Evolutionary conservation across 1,284 basidiomycete species (phyloP).

Genomic region (Boletus mariae): DNA sequence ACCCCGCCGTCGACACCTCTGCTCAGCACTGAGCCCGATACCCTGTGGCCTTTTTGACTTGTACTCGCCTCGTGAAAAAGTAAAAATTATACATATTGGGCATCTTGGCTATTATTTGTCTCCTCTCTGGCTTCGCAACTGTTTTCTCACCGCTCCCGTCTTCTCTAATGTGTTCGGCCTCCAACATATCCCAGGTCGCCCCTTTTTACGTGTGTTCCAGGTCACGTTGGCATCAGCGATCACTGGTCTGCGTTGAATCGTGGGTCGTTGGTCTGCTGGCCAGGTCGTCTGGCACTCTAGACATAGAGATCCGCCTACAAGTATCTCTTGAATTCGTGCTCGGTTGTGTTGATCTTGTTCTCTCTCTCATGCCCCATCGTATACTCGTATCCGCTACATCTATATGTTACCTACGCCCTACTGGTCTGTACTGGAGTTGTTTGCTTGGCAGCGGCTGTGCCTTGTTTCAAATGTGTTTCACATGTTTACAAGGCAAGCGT

Average conservation of each 20-base stretch:
- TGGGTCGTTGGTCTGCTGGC: conserved; percentile 1
- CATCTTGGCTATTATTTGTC: conserved; percentile 26
- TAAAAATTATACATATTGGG: conserved; percentile 38
- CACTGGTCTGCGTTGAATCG: neutral
- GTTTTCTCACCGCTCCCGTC: conserved; percentile 4
- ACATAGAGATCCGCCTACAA: conserved; percentile 16
- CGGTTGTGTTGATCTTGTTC: conserved; percentile 25
- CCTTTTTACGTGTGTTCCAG: neutral
- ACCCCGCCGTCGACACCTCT: conserved; percentile 14
- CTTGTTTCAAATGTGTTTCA: neutral
- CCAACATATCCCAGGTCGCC: conserved; percentile 35
- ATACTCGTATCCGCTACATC: conserved; percentile 23
- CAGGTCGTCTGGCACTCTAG: conserved; percentile 13
- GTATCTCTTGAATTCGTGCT: conserved; percentile 3
- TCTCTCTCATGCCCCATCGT: conserved; percentile 6
- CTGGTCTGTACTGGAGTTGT: conserved; percentile 2
- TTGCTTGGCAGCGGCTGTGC: neutral
- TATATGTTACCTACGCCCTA: conserved; percentile 25
- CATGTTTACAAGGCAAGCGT: neutral
- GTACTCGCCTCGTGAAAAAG: conserved; percentile 19
- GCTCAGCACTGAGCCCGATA: conserved; percentile 25
- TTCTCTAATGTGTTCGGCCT: conserved; percentile 25
- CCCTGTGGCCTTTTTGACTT: conserved; percentile 4
- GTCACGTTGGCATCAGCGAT: conserved; percentile 3
- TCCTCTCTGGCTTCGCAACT: conserved; percentile 6